A percentile compares a stretch with the other conserved stretches of the same genome.
phyloP scores from a whole-genome alignment of 208 protist genomes.

The Crithidia acanthocephali region DNA sequence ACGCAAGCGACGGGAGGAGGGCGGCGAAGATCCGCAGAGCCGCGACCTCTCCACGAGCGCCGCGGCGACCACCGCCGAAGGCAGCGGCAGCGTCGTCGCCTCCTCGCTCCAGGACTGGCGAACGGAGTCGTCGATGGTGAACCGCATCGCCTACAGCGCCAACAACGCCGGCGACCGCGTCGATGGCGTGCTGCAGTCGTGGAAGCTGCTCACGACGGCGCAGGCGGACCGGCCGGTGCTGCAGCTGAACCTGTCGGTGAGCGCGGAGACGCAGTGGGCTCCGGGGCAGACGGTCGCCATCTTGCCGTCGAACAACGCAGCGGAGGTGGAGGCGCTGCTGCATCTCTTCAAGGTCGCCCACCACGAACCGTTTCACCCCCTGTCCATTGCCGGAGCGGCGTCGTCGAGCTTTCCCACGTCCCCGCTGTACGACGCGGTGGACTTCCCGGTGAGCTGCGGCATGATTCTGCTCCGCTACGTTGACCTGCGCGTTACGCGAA shows the following conservation, averaged over 20 bases:
- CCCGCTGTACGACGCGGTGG: conserved; percentile 47
- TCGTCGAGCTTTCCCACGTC: conserved; percentile 40
- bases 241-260: conserved; percentile 44
- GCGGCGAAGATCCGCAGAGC: conserved; percentile 17
- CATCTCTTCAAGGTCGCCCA: conserved; percentile 29
- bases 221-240: conserved; percentile 27
- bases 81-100: conserved; percentile 11
- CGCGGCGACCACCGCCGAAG: neutral
- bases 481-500: conserved; percentile 39
- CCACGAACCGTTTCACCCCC: conserved; percentile 45
- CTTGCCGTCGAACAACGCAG: conserved; percentile 46
- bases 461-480: conserved; percentile 52
- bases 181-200: conserved; percentile 40
- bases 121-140: conserved; percentile 24
- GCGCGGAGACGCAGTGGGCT: conserved; percentile 37
- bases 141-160: conserved; percentile 20
- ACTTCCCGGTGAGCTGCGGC: conserved; percentile 54
- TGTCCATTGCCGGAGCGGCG: conserved; percentile 27
- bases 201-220: conserved; percentile 34
- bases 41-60: neutral
- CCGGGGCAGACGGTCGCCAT: conserved; percentile 70
- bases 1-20: neutral
- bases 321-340: conserved; percentile 47
- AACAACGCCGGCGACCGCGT: conserved; percentile 24
- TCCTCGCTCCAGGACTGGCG: conserved; percentile 9